Base-by-base conservation (phyloP, 495 filamentous ascomycete genomes). In the Geopyxis carbonaria region DNA sequence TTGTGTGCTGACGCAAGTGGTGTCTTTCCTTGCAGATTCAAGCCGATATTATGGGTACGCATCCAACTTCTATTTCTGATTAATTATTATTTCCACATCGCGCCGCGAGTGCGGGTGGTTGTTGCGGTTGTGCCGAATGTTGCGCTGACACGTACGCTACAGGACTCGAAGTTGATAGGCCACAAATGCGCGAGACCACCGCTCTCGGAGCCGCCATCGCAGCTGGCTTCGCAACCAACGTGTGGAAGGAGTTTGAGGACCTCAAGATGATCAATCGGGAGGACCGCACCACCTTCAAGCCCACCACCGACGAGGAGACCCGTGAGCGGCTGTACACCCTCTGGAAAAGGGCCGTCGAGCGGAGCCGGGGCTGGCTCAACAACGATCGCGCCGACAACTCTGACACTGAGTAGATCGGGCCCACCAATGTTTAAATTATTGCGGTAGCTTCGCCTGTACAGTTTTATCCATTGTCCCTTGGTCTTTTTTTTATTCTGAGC, bases 161-260 rank as follows among this genome's bases (percentile, higher is more conserved):
- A 51, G 50, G 50, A 27, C 92, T 95, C 50, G 78, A 76, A 21
- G 76, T 93, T 40, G 77, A 91, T 56, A 72, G 87, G 7, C 87
- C 87, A 1, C 68, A 70, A 22, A 93, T 94, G 86, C 76, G 82
- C 40, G 86, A 94, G 63, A 93, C 85, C 1, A 94, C 86, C 10
- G 79, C 86, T 9, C 72, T 93, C 1, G 86, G 86, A 19, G 82
- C 86, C n/a, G 86, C 86, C 19, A 89, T 94, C 45, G 87, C 85
- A 8, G 86, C 87, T 38, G 87, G 85, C 18, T 79, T 93, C 44
- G 86, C 85, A 11, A 75, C 78, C 11, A 74, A 69, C 36, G 70
- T 89, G 37, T 95, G 86, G 86, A 69, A 72, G 38, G 68, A 75
- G 28, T 74, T 91, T 49, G 67, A 73, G 23, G 83, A 93, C 47